phyloP scores from a whole-genome alignment of 1,139 yeast genomes.

The Citeromyces hawaiiensis region DNA sequence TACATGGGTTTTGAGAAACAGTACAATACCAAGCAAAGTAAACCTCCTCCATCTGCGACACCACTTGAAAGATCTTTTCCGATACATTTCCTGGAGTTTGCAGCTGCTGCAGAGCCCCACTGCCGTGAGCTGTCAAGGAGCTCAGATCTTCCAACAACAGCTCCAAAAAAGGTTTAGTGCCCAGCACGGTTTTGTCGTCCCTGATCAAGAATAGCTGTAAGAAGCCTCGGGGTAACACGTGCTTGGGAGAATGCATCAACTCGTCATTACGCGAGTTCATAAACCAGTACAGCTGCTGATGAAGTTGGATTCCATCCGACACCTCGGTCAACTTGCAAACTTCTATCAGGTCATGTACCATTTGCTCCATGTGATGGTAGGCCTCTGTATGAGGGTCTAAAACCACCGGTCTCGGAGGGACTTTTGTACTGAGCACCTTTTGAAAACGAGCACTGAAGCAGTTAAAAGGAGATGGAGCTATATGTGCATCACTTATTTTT shows the following conservation, averaged over 20 bases:
- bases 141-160: conserved; percentile 17
- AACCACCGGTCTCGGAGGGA: conserved; percentile 26
- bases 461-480: conserved; percentile 11
- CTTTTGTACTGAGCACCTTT: conserved; percentile 38
- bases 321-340: conserved; percentile 16
- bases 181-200: conserved; percentile 42
- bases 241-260: conserved; percentile 16
- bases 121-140: conserved; percentile 19
- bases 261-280: conserved; percentile 9
- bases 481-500: conserved; percentile 4
- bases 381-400: conserved; percentile 14
- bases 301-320: conserved; percentile 21
- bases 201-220: conserved; percentile 48
- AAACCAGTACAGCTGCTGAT: conserved; percentile 22
- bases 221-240: conserved; percentile 46
- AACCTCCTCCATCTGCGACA: conserved; percentile 29
- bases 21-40: conserved; percentile 42
- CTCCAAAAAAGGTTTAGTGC: conserved; percentile 15
- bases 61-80: conserved; percentile 9
- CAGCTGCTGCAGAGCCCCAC: conserved; percentile 9
- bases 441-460: conserved; percentile 40
- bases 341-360: conserved; percentile 22
- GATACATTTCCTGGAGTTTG: conserved; percentile 9
- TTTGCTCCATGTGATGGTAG: conserved; percentile 19
- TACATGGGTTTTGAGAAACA: conserved; percentile 61